Conservation (phyloP, 352 stramenopile genomes). For the Globisporangium perplexum region DNA sequence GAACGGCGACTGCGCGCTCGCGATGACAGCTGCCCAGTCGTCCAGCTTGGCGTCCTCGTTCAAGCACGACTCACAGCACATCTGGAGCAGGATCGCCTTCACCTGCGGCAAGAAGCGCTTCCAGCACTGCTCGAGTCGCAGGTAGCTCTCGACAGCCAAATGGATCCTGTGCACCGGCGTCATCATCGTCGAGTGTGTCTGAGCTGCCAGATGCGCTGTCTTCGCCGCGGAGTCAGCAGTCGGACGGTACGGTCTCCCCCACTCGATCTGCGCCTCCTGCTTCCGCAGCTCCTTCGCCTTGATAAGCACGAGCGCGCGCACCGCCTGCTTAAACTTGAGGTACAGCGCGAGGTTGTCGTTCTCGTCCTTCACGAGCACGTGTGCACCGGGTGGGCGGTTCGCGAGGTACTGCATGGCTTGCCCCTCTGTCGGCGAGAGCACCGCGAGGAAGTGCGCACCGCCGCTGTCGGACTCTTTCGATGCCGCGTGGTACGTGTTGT, state of each 20-base stretch:
- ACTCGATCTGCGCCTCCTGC: conserved; percentile 29
- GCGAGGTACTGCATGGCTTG: conserved; percentile 31
- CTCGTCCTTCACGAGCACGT: conserved; percentile 37
- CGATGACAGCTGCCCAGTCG: conserved; percentile 26
- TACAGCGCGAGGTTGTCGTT: conserved; percentile 38
- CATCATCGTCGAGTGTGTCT: conserved; percentile 26
- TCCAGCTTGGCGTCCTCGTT: conserved; percentile 42
- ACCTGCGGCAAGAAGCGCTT: conserved; percentile 49
- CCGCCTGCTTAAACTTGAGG: conserved; percentile 46
- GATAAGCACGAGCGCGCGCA: conserved; percentile 35
- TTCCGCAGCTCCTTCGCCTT: conserved; percentile 45
- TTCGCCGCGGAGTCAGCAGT: neutral
- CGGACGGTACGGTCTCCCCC: conserved; percentile 15
- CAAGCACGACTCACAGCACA: conserved; percentile 42
- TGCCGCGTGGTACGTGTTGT: neutral
- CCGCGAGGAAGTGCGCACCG: conserved; percentile 32
- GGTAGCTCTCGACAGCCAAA: conserved; percentile 23
- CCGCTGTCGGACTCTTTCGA: neutral
- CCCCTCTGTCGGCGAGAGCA: conserved; percentile 35
- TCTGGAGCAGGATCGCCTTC: conserved; percentile 49
- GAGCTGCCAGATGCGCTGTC: neutral
- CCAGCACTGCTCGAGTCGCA: conserved; percentile 46
- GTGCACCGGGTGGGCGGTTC: conserved; percentile 39
- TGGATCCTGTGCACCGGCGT: conserved; percentile 42
- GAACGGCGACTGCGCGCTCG: conserved; percentile 18